Evolutionary conservation across 805 yeast genomes (phyloP), one percentile per base, ranked within the genome.

Genomic region (Grigorovia jiainica): DNA sequence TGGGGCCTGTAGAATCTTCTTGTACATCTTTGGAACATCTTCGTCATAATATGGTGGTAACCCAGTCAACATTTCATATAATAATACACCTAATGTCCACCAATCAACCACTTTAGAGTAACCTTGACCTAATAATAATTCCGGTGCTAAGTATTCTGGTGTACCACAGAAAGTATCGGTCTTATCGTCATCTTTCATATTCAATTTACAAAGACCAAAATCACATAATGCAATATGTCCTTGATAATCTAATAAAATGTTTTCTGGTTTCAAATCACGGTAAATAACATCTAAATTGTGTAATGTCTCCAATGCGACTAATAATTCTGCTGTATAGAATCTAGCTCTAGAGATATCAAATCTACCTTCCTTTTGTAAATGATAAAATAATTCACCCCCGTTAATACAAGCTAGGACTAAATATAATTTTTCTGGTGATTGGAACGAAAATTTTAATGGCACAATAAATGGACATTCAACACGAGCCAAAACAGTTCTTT

Each of bases 221-320:
- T 92, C 98, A 68, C 98, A 92, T 43, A 92, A 68, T 1, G 97
- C 97, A 60, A 92, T 92, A 63, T 92, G 98, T 2, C 98, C 98
- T 55, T 92, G 95, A 65, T 90, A 87, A 61, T 92, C 98, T 31
- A 92, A 66, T 54, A 92, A 65, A 48, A 92, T 92, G 62, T 92
- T 92, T 55, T 92, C 98, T 1, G 98, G 98, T 64, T 92, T 92
- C 56, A 90, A 70, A 64, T 92, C 98, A 55, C 98, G 75, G 65
- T 92, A 92, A 53, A 92, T 87, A 48, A 92, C 95, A 61, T 92
- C 84, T 69, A 86, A 74, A 40, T 80, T 85, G 61, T 92, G 98
- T 43, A 92, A 65, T 47, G 92, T 82, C 61, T 92, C 97, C 47
- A 92, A 73, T 1, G 98, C 97, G 27, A 95, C 81, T 45, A 92